Evolutionary conservation across 352 stramenopile genomes (phyloP).

Genomic region (Pelagophyceae sp.): DNA sequence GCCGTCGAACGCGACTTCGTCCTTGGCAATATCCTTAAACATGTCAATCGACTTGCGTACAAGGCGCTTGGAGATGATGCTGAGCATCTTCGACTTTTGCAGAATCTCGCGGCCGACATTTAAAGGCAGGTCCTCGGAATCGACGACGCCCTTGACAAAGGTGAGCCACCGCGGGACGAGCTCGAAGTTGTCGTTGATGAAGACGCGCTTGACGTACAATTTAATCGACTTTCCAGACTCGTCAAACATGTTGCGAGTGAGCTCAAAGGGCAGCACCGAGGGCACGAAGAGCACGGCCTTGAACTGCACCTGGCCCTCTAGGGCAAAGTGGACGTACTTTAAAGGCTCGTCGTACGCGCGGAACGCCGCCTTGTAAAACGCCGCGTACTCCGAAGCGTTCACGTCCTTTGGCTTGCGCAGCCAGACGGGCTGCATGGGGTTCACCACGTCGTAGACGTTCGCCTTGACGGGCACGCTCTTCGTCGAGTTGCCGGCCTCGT

Average conservation of each 20-base stretch:
- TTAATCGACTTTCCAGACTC: slow-evolving; percentile 54
- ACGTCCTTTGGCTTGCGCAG: slow-evolving; percentile 54
- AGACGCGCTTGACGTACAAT: slow-evolving; percentile 70
- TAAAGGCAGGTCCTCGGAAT: slow-evolving; percentile 61
- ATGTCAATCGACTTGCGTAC: slow-evolving; percentile 65
- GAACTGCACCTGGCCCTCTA: slow-evolving; percentile 68
- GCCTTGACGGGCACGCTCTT: slow-evolving; percentile 59
- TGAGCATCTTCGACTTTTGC: slow-evolving; percentile 64
- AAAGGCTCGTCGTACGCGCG: slow-evolving; percentile 55
- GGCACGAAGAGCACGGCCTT: slow-evolving; percentile 62
- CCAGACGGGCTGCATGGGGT: slow-evolving; percentile 66
- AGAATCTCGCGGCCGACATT: slow-evolving; percentile 69
- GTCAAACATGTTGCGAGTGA: slow-evolving; percentile 67
- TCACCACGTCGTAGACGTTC: slow-evolving; percentile 49
- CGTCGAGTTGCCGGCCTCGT: slow-evolving; percentile 42
- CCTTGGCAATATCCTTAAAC: slow-evolving; percentile 51
- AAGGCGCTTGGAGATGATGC: slow-evolving; percentile 65
- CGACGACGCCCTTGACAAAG: slow-evolving; percentile 57
- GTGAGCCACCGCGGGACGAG: slow-evolving; percentile 59
- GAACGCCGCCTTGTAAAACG: slow-evolving; percentile 67
- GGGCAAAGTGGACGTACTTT: slow-evolving; percentile 55
- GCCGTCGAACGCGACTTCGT: slow-evolving; percentile 39
- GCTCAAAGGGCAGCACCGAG: slow-evolving; percentile 59
- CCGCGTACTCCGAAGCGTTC: slow-evolving; percentile 53
- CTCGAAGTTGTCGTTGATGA: slow-evolving; percentile 74